Base-by-base conservation (phyloP, 2,329 filamentous ascomycete genomes). In the Claviceps capensis region DNA sequence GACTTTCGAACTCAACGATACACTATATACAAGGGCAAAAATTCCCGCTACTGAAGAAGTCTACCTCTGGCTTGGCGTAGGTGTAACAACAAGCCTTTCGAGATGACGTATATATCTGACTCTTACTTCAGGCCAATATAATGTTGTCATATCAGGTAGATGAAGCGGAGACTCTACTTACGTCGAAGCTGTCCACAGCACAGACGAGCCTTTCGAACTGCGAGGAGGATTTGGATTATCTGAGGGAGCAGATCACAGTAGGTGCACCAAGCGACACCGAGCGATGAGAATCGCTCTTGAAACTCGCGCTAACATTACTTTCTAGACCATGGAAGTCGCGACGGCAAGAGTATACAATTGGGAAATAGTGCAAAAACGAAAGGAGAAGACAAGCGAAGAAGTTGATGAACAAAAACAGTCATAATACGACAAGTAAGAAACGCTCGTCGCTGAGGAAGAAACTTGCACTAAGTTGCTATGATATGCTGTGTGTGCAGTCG, bases 321-420 rank as follows among this genome's bases (percentile, higher is more conserved):
- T 41, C n/a, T 17, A 94, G 88, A 96, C 90, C 0, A 84, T 98
- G 74, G 93, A 98, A 69, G 93, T 98, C 37, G 93, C 93, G 4
- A 89, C 91, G 42, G 93, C 93, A 22, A 79, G 93, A 57, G 90
- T 98, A n/a, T 97, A 98, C 70, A 98, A 98, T 69, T 97, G 93
- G 91, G 93, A 98, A 63, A 89, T 98, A 4, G 88, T 91, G 44
- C 87, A 95, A 73, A 88, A 94, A 70, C 78, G 93, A 60, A 96
- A 95, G 74, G 89, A 95, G 55, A 93, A 89, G 67, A 75, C 71
- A 3, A 82, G 85, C 41, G 78, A 81, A 56, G 81, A 73, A 49
- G 68, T 69, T 53, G 66, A 34, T 34, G 30, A 64, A 44, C 63
- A 66, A 48, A 64, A 68, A 54, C 68, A 68, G 47, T 63, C 62